Conservation (phyloP, 2,329 filamentous ascomycete species). For the Pseudogymnoascus sp. region DNA sequence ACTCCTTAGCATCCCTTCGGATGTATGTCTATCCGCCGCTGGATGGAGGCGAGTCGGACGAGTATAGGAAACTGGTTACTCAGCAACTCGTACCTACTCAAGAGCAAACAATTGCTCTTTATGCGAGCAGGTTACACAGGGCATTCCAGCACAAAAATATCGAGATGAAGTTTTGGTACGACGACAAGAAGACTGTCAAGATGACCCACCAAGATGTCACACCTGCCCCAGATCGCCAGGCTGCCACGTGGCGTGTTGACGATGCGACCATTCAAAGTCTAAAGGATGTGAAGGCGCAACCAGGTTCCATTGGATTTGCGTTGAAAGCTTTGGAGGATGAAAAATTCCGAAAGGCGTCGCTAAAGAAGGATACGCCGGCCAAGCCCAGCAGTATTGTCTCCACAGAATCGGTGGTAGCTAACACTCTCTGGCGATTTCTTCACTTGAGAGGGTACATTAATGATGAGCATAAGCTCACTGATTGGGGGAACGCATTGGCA, state of each 20-base stretch:
- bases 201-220: constrained; percentile 52
- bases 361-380: constrained; percentile 42
- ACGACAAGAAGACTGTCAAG: constrained; percentile 56
- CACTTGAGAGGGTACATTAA: constrained; percentile 82
- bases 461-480: constrained; percentile 67
- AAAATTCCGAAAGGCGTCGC: constrained; percentile 61
- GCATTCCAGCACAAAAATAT: constrained; percentile 77
- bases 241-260: constrained; percentile 65
- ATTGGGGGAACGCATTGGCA: constrained; percentile 74
- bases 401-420: constrained; percentile 61
- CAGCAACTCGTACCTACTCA: constrained; percentile 65
- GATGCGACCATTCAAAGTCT: constrained; percentile 37
- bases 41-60: constrained; percentile 69
- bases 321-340: constrained; percentile 60
- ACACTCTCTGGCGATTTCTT: constrained; percentile 80
- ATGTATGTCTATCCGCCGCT: constrained; percentile 74
- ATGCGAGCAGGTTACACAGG: constrained; percentile 72
- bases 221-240: constrained; percentile 40
- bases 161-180: constrained; percentile 76
- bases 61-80: constrained; percentile 74
- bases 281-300: constrained; percentile 35
- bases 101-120: constrained; percentile 66
- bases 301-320: constrained; percentile 47
- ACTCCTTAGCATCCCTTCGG: constrained; percentile 73
- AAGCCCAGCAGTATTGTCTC: constrained; percentile 38